Percentiles rank a stretch among this genome's conserved stretches.
Evolutionary conservation across 129 eudicot species (phyloP).

Genomic region (Dittrichia graveolens): DNA sequence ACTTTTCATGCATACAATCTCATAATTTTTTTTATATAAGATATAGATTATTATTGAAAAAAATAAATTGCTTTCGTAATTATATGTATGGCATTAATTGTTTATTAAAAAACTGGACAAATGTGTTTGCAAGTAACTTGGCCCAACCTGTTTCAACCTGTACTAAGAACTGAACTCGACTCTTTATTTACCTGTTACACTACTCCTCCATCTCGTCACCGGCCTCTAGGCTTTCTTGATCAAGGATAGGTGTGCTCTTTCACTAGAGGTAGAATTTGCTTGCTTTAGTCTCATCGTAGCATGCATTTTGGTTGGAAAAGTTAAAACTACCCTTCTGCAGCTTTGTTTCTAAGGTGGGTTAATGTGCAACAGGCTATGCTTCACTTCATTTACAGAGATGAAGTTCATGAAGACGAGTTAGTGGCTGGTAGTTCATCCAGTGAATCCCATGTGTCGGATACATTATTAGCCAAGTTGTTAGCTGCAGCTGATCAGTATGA

Average conservation of each 20-base stretch:
- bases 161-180: not conserved
- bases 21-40: not conserved
- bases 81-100: not conserved
- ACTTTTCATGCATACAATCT: not conserved
- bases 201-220: not conserved
- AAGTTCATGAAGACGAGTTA: constrained; percentile 59
- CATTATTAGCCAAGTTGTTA: constrained; percentile 66
- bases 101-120: not conserved
- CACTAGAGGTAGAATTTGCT: not conserved
- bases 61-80: not conserved
- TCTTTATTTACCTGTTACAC: not conserved
- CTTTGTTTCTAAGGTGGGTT: constrained; percentile 11
- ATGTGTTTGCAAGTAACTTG: not conserved
- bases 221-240: constrained; percentile 10
- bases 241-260: not conserved
- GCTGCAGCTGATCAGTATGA: constrained; percentile 87
- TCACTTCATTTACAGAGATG: constrained; percentile 73
- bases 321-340: not conserved
- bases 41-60: not conserved
- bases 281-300: not conserved
- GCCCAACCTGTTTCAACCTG: not conserved
- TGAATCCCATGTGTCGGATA: constrained; percentile 45
- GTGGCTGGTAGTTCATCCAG: constrained; percentile 49
- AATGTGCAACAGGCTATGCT: constrained; percentile 69
- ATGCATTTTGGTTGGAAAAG: constrained; percentile 9